A percentile compares a stretch with the other conserved stretches of the same genome.
These are phyloP conservation scores for Phalaenopsis hybrid DNA, from an alignment of 116 monocot species.

Conservation along the genomic window DNA sequence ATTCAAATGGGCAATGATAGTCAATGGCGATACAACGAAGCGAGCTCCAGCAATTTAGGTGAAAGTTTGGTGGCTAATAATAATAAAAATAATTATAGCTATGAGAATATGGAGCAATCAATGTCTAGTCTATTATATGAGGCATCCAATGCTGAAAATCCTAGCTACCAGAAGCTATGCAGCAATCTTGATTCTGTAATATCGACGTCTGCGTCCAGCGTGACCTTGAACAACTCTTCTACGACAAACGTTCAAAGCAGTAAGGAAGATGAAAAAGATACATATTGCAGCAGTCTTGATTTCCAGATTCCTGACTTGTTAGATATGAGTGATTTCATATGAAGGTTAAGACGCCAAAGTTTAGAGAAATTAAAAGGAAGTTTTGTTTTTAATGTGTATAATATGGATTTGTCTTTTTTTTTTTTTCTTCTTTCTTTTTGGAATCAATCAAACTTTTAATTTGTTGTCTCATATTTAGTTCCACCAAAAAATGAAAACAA, in stretches of 20 bases:
- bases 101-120: not conserved
- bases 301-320: slow-evolving; percentile 40
- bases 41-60: not conserved
- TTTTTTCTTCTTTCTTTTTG: no score
- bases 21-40: not conserved
- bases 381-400: no score
- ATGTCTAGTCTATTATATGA: not conserved
- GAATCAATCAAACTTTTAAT: no score
- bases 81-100: not conserved
- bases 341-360: not conserved
- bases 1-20: not conserved
- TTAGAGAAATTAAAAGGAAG: no score
- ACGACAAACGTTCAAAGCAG: slow-evolving; percentile 14
- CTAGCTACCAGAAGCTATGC: slow-evolving; percentile 5
- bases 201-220: slow-evolving; percentile 41
- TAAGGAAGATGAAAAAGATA: slow-evolving; percentile 27
- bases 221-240: slow-evolving; percentile 26
- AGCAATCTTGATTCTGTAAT: slow-evolving; percentile 6
- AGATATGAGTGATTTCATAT: slow-evolving; percentile 38
- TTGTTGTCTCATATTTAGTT: no score
- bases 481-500: no score
- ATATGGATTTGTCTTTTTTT: no score
- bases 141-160: not conserved
- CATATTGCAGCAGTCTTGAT: slow-evolving; percentile 33
- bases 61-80: not conserved